Base-by-base conservation (phyloP, 1,139 yeast genomes). In the Yamadazyma spencermartinsiae region DNA sequence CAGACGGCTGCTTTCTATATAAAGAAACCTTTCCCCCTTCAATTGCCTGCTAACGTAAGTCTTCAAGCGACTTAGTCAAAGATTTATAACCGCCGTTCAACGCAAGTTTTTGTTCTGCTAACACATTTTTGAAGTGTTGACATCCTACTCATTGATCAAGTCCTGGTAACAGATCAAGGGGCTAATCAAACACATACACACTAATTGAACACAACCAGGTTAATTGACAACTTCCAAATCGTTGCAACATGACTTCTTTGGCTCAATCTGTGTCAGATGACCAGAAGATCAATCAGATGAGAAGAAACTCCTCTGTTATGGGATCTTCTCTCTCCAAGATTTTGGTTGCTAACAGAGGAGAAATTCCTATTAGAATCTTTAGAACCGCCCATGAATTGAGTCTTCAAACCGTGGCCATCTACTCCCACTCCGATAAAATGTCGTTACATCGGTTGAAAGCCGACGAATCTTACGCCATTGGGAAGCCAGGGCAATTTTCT, bases 331-430 rank as follows among this genome's bases (percentile, higher is more conserved):
- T 81, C 68, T 82, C 82, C 68, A 86, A 86, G 68, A 76, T 86
- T 54, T 67, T 85, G 56, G 98, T 90, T 38, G 98, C 98, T 51
- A 90, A 90, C 72, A 80, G 98, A 68, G 97, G 98, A 54, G 98
- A 90, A 65, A 86, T 86, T 55, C 94, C 92, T 35, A 82, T 85
- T 56, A 71, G 94, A 67, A 84, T 92, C 61, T 94, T 92, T 68
- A 80, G 98, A 69, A 85, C 98, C 25, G 98, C 98, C 44, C 98
- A 94, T 68, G 98, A 94, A 65, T 75, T 92, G 58, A 86, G 96
- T 31, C 88, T 94, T 96, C 90, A 86, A 58, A 92, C 99, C 0
- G 98, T 92, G 38, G 98, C 98, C 36, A 84, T 94, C 57, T 94
- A 89, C 63, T 90, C 98, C 33, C 95, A 90, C 62, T 98, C 92